Evolutionary conservation across 1,139 yeast genomes (phyloP).

Genomic region (Ashbya aceris): DNA sequence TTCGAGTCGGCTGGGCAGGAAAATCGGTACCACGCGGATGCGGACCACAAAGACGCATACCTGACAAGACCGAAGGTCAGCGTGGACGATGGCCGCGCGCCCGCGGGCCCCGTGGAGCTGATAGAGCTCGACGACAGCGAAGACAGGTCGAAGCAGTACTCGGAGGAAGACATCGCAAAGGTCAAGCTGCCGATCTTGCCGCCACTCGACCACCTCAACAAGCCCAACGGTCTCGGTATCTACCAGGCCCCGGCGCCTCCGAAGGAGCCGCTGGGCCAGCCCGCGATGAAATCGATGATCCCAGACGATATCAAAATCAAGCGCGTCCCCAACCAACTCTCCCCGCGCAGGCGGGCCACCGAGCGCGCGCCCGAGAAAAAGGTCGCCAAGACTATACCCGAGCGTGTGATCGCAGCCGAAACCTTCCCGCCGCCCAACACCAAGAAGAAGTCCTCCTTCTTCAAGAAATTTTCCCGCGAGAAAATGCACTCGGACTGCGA

Average conservation of each 20-base stretch:
- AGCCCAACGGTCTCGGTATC: constrained; percentile 22
- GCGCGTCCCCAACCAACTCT: too few relatives aligned
- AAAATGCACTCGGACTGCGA: constrained; percentile 22
- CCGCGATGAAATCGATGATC: constrained; percentile 8
- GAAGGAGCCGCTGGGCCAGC: constrained; percentile 1
- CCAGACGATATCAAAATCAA: constrained; percentile 1
- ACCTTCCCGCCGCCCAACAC: constrained; percentile 1
- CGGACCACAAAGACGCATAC: constrained; percentile 32
- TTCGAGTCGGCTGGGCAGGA: constrained; percentile 18
- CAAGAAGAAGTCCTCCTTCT: constrained; percentile 32
- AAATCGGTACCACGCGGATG: constrained; percentile 8
- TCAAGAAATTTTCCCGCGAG: constrained; percentile 49
- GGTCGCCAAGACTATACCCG: too few relatives aligned
- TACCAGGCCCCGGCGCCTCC: constrained; percentile 12
- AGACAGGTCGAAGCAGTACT: constrained; percentile 10
- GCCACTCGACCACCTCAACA: constrained; percentile 21
- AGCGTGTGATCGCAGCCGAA: too few relatives aligned
- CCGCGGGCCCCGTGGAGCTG: not conserved
- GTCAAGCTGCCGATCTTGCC: constrained; percentile 30
- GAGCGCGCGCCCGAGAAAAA: too few relatives aligned
- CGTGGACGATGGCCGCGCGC: constrained; percentile 26
- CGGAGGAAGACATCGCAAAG: constrained; percentile 9
- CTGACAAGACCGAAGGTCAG: constrained; percentile 18
- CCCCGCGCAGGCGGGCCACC: too few relatives aligned
- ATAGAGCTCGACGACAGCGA: constrained; percentile 5